Conservation (phyloP, 2,329 filamentous ascomycete genomes). For the Clarireedia homoeocarpa region DNA sequence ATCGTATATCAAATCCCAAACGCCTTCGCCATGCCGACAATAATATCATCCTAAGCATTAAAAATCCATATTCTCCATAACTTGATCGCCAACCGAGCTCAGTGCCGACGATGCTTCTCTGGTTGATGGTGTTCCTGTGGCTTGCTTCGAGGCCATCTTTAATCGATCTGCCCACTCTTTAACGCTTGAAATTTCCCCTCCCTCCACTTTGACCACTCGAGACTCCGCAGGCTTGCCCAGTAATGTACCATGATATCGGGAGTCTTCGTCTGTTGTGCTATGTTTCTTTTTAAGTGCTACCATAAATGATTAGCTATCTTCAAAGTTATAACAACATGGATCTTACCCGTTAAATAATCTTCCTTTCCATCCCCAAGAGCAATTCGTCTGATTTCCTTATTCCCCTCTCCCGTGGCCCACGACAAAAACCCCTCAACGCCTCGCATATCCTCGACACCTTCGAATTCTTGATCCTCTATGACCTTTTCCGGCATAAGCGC, state of each 20-base stretch:
- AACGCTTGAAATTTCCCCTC: slow-evolving; percentile 60
- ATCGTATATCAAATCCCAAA: slow-evolving; percentile 17
- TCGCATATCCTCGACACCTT: slow-evolving; percentile 65
- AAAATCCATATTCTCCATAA: slow-evolving; percentile 28
- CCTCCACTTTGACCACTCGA: slow-evolving; percentile 68
- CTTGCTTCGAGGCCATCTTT: slow-evolving; percentile 15
- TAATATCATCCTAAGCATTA: slow-evolving; percentile 8
- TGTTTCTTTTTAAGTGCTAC: slow-evolving; percentile 84
- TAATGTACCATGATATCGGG: slow-evolving; percentile 76
- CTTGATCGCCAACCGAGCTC: slow-evolving; percentile 27
- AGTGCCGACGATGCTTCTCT: slow-evolving; percentile 26
- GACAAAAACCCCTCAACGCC: slow-evolving; percentile 71
- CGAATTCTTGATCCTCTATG: slow-evolving; percentile 55
- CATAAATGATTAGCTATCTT: slow-evolving; percentile 17
- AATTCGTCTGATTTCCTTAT: slow-evolving; percentile 74
- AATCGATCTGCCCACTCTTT: slow-evolving; percentile 52
- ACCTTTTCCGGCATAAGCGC: slow-evolving; percentile 61
- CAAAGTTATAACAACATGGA: not conserved
- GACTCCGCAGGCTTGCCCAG: slow-evolving; percentile 68
- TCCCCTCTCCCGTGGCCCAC: slow-evolving; percentile 69
- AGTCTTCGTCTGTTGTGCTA: slow-evolving; percentile 80
- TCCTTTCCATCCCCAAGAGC: slow-evolving; percentile 59
- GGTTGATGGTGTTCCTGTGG: slow-evolving; percentile 15
- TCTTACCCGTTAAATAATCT: slow-evolving; percentile 59
- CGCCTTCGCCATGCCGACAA: slow-evolving; percentile 27